Evolutionary conservation across 345 rosid genomes (phyloP).

Genomic region (Raphanus raphanistrum): DNA sequence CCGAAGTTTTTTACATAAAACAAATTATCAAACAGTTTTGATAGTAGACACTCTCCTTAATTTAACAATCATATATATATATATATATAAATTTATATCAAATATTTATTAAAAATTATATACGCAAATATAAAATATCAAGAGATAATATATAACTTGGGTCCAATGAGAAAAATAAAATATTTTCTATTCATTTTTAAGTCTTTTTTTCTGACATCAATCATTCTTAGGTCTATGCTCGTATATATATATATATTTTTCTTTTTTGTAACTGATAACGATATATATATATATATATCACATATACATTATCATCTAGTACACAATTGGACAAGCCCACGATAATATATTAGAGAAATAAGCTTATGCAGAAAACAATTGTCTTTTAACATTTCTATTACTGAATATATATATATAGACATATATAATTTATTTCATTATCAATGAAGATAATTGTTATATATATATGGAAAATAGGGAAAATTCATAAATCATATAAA

Average conservation of each 20-base stretch:
- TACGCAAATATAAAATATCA: neutral
- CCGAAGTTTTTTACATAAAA: too few relatives aligned
- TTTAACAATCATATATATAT: neutral
- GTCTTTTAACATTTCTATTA: slow-evolving; percentile 11
- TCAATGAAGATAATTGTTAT: slow-evolving; percentile 21
- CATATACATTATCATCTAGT: neutral
- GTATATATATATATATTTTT: neutral
- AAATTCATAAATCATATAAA: slow-evolving; percentile 21
- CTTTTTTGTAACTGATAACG: too few relatives aligned
- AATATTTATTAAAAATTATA: neutral
- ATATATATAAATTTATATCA: neutral
- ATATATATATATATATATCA: too few relatives aligned
- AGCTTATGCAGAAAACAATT: slow-evolving; percentile 6
- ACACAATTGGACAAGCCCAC: neutral
- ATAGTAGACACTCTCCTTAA: neutral
- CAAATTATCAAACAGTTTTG: neutral
- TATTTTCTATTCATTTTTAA: neutral
- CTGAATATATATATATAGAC: slow-evolving; percentile 3
- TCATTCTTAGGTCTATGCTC: neutral
- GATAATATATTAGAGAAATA: neutral
- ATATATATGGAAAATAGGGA: neutral
- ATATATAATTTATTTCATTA: neutral
- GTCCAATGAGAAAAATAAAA: neutral
- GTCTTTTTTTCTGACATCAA: too few relatives aligned
- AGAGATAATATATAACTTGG: neutral